A percentile compares a stretch with the other conserved stretches of the same genome.
Conservation (phyloP, 2,329 filamentous ascomycete species). For the Fusarium staphyleae region DNA sequence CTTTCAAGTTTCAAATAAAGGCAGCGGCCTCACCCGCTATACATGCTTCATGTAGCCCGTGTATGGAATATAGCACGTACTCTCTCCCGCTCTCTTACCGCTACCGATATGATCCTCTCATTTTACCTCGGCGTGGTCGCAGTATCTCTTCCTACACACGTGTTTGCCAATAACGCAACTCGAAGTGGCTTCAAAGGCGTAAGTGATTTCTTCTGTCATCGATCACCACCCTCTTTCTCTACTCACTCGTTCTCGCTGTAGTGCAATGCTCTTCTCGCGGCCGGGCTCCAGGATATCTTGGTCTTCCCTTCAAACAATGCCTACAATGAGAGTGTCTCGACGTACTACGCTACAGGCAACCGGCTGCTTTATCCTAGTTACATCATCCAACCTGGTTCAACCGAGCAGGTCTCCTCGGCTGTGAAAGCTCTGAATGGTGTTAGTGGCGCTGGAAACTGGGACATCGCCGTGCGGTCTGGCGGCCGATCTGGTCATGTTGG, state of each 20-base stretch:
- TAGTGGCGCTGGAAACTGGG: slow-evolving; percentile 1
- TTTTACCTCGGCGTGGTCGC: neutral
- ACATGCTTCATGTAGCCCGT: neutral
- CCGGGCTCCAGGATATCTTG: neutral
- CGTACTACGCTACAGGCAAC: slow-evolving; percentile 1
- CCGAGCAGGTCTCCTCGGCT: neutral
- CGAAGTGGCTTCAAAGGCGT: neutral
- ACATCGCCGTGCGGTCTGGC: neutral
- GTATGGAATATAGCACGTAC: neutral
- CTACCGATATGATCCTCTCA: neutral
- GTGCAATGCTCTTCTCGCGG: slow-evolving; percentile 2
- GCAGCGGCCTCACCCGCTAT: neutral
- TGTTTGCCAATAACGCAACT: neutral
- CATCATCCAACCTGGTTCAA: slow-evolving; percentile 2
- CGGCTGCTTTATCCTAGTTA: neutral
- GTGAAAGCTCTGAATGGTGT: neutral
- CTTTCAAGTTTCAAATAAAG: neutral
- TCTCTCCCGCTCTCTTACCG: neutral
- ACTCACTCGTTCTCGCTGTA: neutral
- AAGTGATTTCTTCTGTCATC: neutral
- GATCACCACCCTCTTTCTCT: too few relatives aligned
- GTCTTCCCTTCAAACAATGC: neutral
- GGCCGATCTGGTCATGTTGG: neutral
- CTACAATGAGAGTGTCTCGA: neutral
- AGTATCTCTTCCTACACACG: neutral